A percentile compares a stretch with the other conserved stretches of the same genome.
These are phyloP conservation scores for Colletotrichum sp. DNA, from an alignment of 2,329 filamentous ascomycete species.

Conservation along the genomic window DNA sequence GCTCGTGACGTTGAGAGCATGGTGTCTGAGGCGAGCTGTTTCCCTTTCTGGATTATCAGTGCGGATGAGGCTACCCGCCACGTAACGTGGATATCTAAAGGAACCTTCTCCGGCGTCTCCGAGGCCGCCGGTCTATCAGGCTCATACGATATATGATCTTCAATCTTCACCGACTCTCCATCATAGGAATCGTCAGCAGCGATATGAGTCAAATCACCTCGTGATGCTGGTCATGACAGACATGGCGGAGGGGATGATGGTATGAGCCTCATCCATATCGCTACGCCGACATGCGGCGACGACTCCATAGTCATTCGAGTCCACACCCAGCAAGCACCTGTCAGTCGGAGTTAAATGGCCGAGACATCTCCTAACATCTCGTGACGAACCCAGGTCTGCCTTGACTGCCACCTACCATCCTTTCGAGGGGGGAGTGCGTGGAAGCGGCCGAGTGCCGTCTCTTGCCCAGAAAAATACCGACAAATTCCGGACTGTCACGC, in stretches of 20 bases:
- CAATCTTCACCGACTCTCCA: not conserved
- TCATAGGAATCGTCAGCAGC: not conserved
- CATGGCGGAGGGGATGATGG: not conserved
- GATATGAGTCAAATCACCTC: not conserved
- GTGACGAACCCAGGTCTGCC: not conserved
- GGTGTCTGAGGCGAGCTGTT: not conserved
- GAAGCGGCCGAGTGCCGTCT: not conserved
- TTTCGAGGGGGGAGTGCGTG: not conserved
- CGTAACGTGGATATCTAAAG: not conserved
- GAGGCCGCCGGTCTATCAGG: not conserved
- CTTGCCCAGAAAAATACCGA: not conserved
- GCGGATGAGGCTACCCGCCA: not conserved
- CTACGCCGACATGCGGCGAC: not conserved
- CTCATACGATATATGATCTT: not conserved
- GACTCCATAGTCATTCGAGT: not conserved
- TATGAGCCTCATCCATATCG: not conserved
- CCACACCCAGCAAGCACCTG: not conserved
- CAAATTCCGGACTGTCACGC: not conserved
- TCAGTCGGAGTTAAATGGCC: not conserved
- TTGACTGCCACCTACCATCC: not conserved
- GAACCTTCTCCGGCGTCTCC: not conserved
- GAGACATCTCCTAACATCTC: not conserved
- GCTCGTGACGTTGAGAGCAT: not conserved
- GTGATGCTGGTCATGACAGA: not conserved
- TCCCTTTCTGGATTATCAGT: not conserved